Evolutionary conservation across 495 filamentous ascomycete species (phyloP).

Genomic region (Neurospora sp.): DNA sequence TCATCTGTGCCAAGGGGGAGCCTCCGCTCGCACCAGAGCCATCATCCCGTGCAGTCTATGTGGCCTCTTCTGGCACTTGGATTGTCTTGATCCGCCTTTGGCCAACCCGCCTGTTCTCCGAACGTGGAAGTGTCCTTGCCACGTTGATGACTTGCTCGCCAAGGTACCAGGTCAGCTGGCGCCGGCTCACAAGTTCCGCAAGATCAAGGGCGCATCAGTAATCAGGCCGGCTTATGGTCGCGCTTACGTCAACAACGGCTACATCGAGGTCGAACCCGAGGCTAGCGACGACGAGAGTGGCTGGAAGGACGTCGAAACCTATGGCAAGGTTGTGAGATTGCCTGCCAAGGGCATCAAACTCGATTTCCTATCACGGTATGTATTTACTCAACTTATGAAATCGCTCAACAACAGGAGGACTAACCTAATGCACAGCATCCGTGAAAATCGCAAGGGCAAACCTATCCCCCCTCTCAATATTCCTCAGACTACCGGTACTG

Average conservation of each 20-base stretch:
- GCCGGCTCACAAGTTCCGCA: slow-evolving; percentile 41
- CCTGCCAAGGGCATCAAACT: slow-evolving; percentile 65
- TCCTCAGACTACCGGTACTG: neutral
- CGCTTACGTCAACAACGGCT: slow-evolving; percentile 62
- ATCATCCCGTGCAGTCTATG: slow-evolving; percentile 81
- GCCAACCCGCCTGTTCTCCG: slow-evolving; percentile 60
- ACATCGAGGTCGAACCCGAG: slow-evolving; percentile 65
- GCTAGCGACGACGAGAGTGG: slow-evolving; percentile 35
- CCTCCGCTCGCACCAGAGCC: slow-evolving; percentile 42
- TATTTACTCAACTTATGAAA: neutral
- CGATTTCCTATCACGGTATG: slow-evolving; percentile 57
- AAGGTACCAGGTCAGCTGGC: slow-evolving; percentile 29
- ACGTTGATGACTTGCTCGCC: slow-evolving; percentile 51
- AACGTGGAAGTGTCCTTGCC: slow-evolving; percentile 83
- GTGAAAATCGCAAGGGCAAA: slow-evolving; percentile 23
- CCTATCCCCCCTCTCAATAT: slow-evolving; percentile 11
- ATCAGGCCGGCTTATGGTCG: slow-evolving; percentile 41
- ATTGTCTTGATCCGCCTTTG: slow-evolving; percentile 80
- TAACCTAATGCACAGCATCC: slow-evolving; percentile 17
- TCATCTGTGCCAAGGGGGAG: slow-evolving; percentile 49
- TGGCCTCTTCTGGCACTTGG: slow-evolving; percentile 72
- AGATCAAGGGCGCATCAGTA: slow-evolving; percentile 37
- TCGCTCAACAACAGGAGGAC: neutral
- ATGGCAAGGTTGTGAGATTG: slow-evolving; percentile 55
- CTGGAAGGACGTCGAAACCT: slow-evolving; percentile 34